Evolutionary conservation across 2,329 filamentous ascomycete species (phyloP).

Genomic region (Microsporum canis): DNA sequence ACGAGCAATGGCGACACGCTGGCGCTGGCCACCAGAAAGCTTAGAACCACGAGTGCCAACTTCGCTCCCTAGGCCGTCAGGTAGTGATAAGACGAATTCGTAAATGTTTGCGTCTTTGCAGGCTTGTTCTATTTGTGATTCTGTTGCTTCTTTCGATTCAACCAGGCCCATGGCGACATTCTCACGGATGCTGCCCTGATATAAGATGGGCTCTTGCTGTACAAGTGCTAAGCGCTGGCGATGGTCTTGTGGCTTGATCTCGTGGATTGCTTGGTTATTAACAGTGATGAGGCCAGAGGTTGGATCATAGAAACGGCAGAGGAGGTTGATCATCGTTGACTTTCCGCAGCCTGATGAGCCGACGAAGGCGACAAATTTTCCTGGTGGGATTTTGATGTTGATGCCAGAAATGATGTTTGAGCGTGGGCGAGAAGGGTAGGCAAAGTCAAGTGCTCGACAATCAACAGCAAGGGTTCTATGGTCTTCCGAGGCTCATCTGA

Average conservation of each 20-base stretch:
- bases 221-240: slow-evolving; percentile 62
- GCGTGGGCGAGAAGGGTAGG: slow-evolving; percentile 54
- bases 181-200: slow-evolving; percentile 60
- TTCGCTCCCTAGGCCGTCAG: slow-evolving; percentile 37
- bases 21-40: slow-evolving; percentile 43
- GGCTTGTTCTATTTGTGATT: slow-evolving; percentile 52
- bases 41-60: slow-evolving; percentile 48
- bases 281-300: slow-evolving; percentile 53
- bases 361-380: slow-evolving; percentile 42
- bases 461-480: slow-evolving; percentile 31
- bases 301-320: slow-evolving; percentile 66
- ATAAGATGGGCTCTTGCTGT: slow-evolving; percentile 67
- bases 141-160: slow-evolving; percentile 53
- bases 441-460: slow-evolving; percentile 44
- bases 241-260: slow-evolving; percentile 55
- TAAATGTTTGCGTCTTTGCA: slow-evolving; percentile 56
- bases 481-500: background rate
- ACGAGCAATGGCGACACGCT: slow-evolving; percentile 42
- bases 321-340: slow-evolving; percentile 58
- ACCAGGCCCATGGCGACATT: slow-evolving; percentile 52
- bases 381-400: slow-evolving; percentile 41
- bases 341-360: slow-evolving; percentile 68
- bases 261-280: slow-evolving; percentile 61
- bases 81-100: slow-evolving; percentile 39
- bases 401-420: slow-evolving; percentile 48